phyloP scores from a whole-genome alignment of 2,329 filamentous ascomycete genomes.

The Monosporascus cannonballus region DNA sequence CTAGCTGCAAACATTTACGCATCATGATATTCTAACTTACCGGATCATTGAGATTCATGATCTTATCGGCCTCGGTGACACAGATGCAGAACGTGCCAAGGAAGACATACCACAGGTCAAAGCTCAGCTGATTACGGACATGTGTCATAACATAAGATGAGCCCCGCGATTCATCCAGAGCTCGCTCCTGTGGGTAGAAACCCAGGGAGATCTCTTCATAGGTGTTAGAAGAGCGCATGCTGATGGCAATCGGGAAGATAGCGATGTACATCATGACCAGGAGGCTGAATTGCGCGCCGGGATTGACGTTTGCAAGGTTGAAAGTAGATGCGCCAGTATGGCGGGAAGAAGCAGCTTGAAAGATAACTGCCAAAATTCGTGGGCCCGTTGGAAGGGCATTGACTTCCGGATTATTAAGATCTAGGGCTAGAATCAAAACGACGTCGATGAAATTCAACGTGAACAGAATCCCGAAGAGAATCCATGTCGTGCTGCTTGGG shows the following conservation, averaged over 20 bases:
- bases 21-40: too few relatives aligned
- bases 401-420: slow-evolving; percentile 43
- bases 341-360: slow-evolving; percentile 35
- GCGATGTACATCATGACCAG: slow-evolving; percentile 64
- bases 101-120: slow-evolving; percentile 54
- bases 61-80: too few relatives aligned
- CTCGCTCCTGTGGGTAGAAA: slow-evolving; percentile 38
- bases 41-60: too few relatives aligned
- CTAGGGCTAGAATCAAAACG: slow-evolving; percentile 46
- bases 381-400: slow-evolving; percentile 35
- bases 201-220: slow-evolving; percentile 65
- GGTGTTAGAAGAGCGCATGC: slow-evolving; percentile 62
- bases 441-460: slow-evolving; percentile 45
- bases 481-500: slow-evolving; percentile 44
- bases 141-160: too few relatives aligned
- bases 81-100: too few relatives aligned
- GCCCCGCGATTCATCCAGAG: slow-evolving; percentile 7
- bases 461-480: slow-evolving; percentile 27
- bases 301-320: neutral
- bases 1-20: too few relatives aligned
- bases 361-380: slow-evolving; percentile 46
- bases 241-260: slow-evolving; percentile 56
- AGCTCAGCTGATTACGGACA: slow-evolving; percentile 44
- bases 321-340: neutral
- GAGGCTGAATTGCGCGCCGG: slow-evolving; percentile 48